Conservation (phyloP, 306 rosid species). For the Trichosanthes truncata region DNA sequence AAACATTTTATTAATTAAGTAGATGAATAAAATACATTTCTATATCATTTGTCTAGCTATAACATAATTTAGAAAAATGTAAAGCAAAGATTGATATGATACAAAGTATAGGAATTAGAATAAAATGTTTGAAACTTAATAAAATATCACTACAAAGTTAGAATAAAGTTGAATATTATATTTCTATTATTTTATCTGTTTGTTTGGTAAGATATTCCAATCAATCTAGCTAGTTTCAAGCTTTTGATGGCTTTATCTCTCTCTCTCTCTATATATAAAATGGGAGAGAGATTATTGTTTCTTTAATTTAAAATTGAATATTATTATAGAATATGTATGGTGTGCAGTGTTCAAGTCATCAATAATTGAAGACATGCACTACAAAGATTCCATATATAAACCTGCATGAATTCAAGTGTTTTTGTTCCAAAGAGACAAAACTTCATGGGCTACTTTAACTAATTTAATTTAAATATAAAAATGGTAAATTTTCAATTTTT, state of each 20-base stretch:
- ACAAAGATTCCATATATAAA: conserved; percentile 1
- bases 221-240: neutral
- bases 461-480: neutral
- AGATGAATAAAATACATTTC: neutral
- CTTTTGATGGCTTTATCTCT: neutral
- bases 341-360: neutral
- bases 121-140: neutral
- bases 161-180: neutral
- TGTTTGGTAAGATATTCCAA: conserved; percentile 2
- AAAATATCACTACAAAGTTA: neutral
- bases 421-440: neutral
- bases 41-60: no score
- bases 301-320: neutral
- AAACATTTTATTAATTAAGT: no score
- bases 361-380: neutral
- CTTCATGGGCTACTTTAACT: neutral
- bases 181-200: neutral
- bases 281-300: neutral
- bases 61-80: no score
- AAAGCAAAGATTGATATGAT: no score
- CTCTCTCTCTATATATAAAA: neutral
- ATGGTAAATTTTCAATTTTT: neutral
- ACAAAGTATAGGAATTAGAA: neutral
- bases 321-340: neutral
- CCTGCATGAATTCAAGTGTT: neutral